Conservation (phyloP, 352 stramenopile species). For the Albugo candida region DNA sequence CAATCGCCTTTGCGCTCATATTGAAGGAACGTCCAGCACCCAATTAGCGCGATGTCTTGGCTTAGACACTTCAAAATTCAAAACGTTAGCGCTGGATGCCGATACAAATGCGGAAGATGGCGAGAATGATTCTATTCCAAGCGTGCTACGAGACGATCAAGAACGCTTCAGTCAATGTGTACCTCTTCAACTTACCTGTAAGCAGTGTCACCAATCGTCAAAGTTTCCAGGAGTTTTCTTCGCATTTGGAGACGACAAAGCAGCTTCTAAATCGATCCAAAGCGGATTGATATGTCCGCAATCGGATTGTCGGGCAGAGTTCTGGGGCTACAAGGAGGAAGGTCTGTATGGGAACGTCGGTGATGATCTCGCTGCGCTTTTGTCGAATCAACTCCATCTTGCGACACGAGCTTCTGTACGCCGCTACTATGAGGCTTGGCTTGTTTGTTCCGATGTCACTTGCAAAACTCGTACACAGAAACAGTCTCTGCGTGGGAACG, state of each 20-base stretch:
- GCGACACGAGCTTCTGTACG: slow-evolving; percentile 59
- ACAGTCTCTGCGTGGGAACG: slow-evolving; percentile 83
- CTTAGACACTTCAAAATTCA: slow-evolving; percentile 90
- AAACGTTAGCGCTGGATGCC: slow-evolving; percentile 23
- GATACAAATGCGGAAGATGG: slow-evolving; percentile 60
- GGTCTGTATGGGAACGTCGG: slow-evolving; percentile 51
- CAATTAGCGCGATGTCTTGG: slow-evolving; percentile 93
- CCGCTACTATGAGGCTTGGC: slow-evolving; percentile 79
- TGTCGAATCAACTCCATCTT: slow-evolving; percentile 73
- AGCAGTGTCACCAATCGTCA: slow-evolving; percentile 35
- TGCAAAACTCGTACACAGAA: slow-evolving; percentile 91
- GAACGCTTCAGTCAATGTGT: slow-evolving; percentile 80
- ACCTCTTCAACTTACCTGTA: slow-evolving; percentile 54
- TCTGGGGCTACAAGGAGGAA: slow-evolving; percentile 68
- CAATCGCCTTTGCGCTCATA: slow-evolving; percentile 95
- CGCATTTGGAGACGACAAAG: slow-evolving; percentile 15
- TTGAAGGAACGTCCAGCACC: slow-evolving; percentile 90
- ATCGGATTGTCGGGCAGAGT: slow-evolving; percentile 47
- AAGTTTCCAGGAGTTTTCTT: slow-evolving; percentile 56
- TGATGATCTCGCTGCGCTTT: slow-evolving; percentile 43
- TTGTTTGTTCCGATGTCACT: slow-evolving; percentile 88
- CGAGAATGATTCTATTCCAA: slow-evolving; percentile 68
- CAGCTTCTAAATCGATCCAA: not conserved
- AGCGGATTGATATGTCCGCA: slow-evolving; percentile 45
- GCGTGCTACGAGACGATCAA: slow-evolving; percentile 66